phyloP scores from a whole-genome alignment of 805 yeast genomes.

The Isabelozyma rhagii region DNA sequence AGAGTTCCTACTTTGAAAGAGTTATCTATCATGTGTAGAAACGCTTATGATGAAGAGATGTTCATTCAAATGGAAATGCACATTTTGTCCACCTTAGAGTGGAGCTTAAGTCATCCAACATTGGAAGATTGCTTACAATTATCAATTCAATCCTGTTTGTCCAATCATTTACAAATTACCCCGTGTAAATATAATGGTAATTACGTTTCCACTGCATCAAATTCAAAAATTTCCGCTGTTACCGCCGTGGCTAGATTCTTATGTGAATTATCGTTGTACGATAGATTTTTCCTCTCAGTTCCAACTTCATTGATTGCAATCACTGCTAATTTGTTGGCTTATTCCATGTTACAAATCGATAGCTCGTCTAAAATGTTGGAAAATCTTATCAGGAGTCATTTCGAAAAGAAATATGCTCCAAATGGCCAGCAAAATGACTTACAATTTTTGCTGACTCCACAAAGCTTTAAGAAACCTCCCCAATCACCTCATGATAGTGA shows the following conservation, averaged over 20 bases:
- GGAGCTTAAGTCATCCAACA: slow-evolving; percentile 45
- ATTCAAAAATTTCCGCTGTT: slow-evolving; percentile 45
- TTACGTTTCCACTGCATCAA: slow-evolving; percentile 1
- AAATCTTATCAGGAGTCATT: slow-evolving; percentile 11
- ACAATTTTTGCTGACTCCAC: background rate
- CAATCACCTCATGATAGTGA: slow-evolving; percentile 1
- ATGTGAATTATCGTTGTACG: slow-evolving; percentile 52
- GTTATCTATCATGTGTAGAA: slow-evolving; percentile 53
- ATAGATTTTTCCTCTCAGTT: slow-evolving; percentile 44
- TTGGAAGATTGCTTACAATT: slow-evolving; percentile 50
- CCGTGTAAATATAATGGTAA: slow-evolving; percentile 22
- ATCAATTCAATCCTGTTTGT: slow-evolving; percentile 25
- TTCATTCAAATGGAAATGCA: slow-evolving; percentile 61
- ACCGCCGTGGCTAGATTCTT: slow-evolving; percentile 54
- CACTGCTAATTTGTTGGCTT: slow-evolving; percentile 51
- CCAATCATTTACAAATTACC: slow-evolving; percentile 13
- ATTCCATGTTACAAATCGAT: slow-evolving; percentile 49
- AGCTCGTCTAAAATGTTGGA: slow-evolving; percentile 37
- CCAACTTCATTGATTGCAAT: slow-evolving; percentile 47
- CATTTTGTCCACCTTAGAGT: slow-evolving; percentile 59
- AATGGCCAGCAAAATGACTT: background rate
- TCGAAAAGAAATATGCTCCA: background rate
- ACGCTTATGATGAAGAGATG: slow-evolving; percentile 56
- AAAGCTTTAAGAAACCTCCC: background rate
- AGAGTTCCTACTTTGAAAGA: slow-evolving; percentile 57